phyloP scores from a whole-genome alignment of 2,329 filamentous ascomycete genomes.

The Fonsecaea monophora region DNA sequence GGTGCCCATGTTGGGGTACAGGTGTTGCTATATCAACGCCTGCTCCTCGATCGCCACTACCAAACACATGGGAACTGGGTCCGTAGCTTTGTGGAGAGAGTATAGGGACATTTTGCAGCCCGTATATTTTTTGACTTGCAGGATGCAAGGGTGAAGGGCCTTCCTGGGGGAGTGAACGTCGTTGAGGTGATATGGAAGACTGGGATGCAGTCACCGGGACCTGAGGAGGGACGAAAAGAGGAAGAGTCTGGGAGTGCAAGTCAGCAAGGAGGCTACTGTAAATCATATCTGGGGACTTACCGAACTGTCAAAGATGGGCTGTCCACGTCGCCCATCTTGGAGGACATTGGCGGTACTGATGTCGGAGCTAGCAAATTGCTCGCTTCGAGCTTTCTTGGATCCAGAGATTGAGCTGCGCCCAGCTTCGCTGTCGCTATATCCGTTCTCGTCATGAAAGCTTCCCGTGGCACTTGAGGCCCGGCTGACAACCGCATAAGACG shows the following conservation, averaged over 20 bases:
- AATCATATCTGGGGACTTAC: slow-evolving; percentile 65
- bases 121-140: slow-evolving; percentile 79
- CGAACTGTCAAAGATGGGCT: slow-evolving; percentile 94
- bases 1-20: slow-evolving; percentile 64
- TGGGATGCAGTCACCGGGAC: slow-evolving; percentile 95
- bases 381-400: slow-evolving; percentile 76
- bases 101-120: slow-evolving; percentile 59
- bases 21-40: slow-evolving; percentile 38
- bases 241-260: slow-evolving; percentile 73
- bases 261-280: slow-evolving; percentile 37
- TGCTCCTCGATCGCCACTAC: slow-evolving; percentile 25
- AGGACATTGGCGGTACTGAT: slow-evolving; percentile 99
- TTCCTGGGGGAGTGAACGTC: slow-evolving; percentile 76
- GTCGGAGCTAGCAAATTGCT: slow-evolving; percentile 90
- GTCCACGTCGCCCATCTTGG: slow-evolving; percentile 92
- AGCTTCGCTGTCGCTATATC: slow-evolving; percentile 87
- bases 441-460: slow-evolving; percentile 73
- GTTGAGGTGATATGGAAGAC: slow-evolving; percentile 91
- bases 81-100: slow-evolving; percentile 84
- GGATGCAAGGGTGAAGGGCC: slow-evolving; percentile 76
- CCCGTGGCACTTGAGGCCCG: slow-evolving; percentile 66
- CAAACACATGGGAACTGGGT: slow-evolving; percentile 55
- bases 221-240: slow-evolving; percentile 90
- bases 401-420: slow-evolving; percentile 74
- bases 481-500: slow-evolving; percentile 69